Evolutionary conservation across 805 yeast species (phyloP).

Genomic region (Starmerella powellii): DNA sequence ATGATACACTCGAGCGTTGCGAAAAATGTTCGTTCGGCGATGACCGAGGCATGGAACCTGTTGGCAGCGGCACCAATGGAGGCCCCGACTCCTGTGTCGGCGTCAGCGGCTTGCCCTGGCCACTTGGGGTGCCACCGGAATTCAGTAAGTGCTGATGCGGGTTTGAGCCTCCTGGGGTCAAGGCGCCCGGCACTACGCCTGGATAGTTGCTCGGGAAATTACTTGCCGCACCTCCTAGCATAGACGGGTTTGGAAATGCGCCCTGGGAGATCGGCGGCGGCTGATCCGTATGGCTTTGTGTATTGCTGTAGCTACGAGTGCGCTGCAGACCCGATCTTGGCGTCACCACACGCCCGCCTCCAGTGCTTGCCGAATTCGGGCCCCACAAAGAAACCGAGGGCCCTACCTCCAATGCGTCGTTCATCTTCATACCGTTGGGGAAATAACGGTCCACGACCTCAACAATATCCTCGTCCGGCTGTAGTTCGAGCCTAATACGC

Average conservation of each 20-base stretch:
- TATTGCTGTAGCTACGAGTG: conserved; percentile 16
- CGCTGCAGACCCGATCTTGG: conserved; percentile 15
- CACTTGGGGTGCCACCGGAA: not conserved
- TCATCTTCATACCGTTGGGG: conserved; percentile 57
- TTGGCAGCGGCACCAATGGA: not conserved
- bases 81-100: not conserved
- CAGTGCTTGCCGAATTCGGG: not conserved
- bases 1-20: not conserved
- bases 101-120: not conserved
- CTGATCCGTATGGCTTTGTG: conserved; percentile 1
- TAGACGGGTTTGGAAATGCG: not conserved
- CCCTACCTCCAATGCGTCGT: conserved; percentile 50
- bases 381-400: conserved; percentile 9
- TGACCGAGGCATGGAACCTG: not conserved
- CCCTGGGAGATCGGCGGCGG: not conserved
- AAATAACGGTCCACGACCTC: conserved; percentile 44
- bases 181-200: not conserved
- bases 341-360: not conserved
- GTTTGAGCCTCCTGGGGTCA: not conserved
- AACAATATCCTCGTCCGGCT: conserved; percentile 55
- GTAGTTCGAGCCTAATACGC: conserved; percentile 20
- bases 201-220: not conserved
- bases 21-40: too few species aligned
- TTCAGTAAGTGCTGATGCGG: not conserved
- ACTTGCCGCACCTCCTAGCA: not conserved